Conservation (phyloP, 2,329 filamentous ascomycete genomes). For the Paecilomyces fulvus region DNA sequence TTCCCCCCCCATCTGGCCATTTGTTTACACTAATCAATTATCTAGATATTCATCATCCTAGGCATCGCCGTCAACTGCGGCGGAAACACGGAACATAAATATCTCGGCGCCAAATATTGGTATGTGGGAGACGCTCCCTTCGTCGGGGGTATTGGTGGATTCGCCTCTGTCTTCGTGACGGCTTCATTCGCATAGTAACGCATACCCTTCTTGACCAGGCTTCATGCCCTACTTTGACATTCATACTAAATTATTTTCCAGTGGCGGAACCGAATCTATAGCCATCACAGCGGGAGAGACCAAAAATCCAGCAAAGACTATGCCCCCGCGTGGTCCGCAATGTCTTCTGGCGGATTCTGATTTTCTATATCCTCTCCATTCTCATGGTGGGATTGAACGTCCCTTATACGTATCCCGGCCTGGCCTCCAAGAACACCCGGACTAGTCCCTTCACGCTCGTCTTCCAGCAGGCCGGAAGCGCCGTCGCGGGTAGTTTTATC, state of each 20-base stretch:
- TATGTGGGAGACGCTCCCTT: conserved; percentile 54
- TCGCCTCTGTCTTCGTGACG: conserved; percentile 56
- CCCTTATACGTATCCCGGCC: conserved; percentile 45
- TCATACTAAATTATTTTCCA: conserved; percentile 12
- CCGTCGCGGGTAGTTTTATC: conserved; percentile 49
- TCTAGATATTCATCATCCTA: conserved; percentile 53
- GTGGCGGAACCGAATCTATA: conserved; percentile 55
- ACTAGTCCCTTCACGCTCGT: conserved; percentile 54
- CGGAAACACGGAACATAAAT: conserved; percentile 45
- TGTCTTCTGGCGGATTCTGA: conserved; percentile 55
- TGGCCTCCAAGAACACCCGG: conserved; percentile 35
- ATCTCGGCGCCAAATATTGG: conserved; percentile 54
- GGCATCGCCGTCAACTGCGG: conserved; percentile 54
- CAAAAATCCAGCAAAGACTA: conserved; percentile 50
- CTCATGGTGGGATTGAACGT: conserved; percentile 52
- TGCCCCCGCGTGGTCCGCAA: conserved; percentile 59
- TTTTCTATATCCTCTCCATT: conserved; percentile 47
- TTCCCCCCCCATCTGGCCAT: background rate
- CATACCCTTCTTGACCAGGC: background rate
- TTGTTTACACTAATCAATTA: background rate
- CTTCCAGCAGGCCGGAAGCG: conserved; percentile 50
- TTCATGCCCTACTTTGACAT: background rate
- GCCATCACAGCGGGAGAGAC: conserved; percentile 61
- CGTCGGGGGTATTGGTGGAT: conserved; percentile 56
- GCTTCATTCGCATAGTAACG: conserved; percentile 52